Conservation (phyloP, 2,329 filamentous ascomycete species). For the Passalora sequoiae region DNA sequence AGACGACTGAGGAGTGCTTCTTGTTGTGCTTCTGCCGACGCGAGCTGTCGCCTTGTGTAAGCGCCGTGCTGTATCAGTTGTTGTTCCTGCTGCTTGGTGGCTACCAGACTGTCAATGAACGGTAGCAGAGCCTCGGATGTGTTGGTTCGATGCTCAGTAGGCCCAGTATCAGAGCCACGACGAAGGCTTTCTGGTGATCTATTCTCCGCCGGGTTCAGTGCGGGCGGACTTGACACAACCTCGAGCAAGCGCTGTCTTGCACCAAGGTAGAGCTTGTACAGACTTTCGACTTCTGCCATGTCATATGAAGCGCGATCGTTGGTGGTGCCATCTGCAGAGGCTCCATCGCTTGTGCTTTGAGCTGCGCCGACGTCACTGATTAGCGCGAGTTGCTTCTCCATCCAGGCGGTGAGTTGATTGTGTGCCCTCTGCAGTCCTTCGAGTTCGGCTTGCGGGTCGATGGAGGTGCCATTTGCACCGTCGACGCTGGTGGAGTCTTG, state of each 20-base stretch:
- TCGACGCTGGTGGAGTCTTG: conserved; percentile 2
- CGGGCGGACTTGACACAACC: conserved; percentile 17
- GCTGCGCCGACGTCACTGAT: conserved; percentile 26
- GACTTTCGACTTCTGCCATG: conserved; percentile 21
- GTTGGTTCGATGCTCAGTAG: conserved; percentile 7
- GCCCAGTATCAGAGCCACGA: conserved; percentile 5
- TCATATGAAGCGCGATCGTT: conserved; percentile 6
- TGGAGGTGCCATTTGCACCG: conserved; percentile 1
- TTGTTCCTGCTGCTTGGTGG: conserved; percentile 21
- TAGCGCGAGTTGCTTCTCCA: conserved; percentile 30
- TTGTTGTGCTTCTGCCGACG: conserved; percentile 23
- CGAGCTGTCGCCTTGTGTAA: conserved; percentile 26
- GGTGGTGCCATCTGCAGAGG: background rate
- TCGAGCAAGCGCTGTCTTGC: conserved; percentile 23
- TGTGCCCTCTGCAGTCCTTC: conserved; percentile 28
- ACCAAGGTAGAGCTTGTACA: conserved; percentile 29
- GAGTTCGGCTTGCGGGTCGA: conserved; percentile 19
- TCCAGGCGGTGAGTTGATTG: conserved; percentile 32
- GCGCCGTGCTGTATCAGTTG: conserved; percentile 26
- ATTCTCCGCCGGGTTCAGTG: conserved; percentile 1
- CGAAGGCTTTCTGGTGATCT: conserved; percentile 7
- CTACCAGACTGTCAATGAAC: conserved; percentile 21
- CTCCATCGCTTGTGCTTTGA: background rate
- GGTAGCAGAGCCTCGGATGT: conserved; percentile 25
- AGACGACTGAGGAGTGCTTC: conserved; percentile 26